These are phyloP conservation scores for Fusarium denticulatum DNA, from an alignment of 2,329 filamentous ascomycete genomes.

Conservation along the genomic window DNA sequence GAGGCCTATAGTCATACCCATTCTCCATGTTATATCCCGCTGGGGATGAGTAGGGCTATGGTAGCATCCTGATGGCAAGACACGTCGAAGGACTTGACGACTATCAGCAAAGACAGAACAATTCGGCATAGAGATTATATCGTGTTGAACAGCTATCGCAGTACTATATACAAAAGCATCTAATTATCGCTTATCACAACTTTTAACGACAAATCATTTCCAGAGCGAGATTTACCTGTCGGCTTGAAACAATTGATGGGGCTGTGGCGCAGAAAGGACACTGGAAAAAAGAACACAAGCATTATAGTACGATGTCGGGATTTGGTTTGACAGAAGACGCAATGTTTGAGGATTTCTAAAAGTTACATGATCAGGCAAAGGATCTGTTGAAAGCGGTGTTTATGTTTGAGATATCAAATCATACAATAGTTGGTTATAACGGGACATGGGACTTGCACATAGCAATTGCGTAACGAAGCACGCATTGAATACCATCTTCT, in stretches of 20 bases:
- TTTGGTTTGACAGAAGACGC: conserved; percentile 1
- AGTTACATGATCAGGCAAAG: conserved; percentile 21
- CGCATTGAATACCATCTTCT: conserved; percentile 19
- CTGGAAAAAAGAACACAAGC: conserved; percentile 10
- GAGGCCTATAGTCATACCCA: neutral
- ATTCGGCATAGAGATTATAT: conserved; percentile 13
- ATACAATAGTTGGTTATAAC: neutral
- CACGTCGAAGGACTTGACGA: conserved; percentile 29
- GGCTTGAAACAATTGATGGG: neutral
- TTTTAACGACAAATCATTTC: conserved; percentile 9
- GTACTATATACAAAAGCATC: conserved; percentile 30
- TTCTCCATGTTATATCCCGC: neutral
- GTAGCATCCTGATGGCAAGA: conserved; percentile 4
- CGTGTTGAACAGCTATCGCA: conserved; percentile 11
- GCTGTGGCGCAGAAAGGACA: conserved; percentile 16
- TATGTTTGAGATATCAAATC: neutral
- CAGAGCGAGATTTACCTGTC: neutral
- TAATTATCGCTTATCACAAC: conserved; percentile 17
- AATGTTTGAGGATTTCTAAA: conserved; percentile 2
- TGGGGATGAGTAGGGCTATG: neutral
- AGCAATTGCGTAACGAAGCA: neutral
- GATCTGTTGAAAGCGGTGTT: conserved; percentile 9
- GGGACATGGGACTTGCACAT: neutral
- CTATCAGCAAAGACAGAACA: conserved; percentile 1
- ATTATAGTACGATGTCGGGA: neutral